phyloP scores from a whole-genome alignment of 331 rosid species.

The Rhamnella rubrinervis region DNA sequence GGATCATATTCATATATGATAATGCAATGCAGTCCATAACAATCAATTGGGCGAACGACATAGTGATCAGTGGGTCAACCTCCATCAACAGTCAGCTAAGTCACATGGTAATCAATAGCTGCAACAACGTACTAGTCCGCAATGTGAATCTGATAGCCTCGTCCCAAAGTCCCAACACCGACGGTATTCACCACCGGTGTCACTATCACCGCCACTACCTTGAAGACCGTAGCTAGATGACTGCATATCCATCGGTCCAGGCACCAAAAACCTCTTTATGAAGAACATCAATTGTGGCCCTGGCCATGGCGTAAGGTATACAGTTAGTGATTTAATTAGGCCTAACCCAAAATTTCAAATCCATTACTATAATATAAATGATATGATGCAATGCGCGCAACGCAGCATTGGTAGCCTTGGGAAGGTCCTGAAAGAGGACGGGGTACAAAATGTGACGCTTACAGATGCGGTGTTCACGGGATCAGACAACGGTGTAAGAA shows the following conservation, averaged over 20 bases:
- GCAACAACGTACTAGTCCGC: conserved; percentile 42
- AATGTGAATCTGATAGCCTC: conserved; percentile 46
- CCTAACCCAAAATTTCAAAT: no score
- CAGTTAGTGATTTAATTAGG: neutral
- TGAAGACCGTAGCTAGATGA: conserved; percentile 63
- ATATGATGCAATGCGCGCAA: neutral
- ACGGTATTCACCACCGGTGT: conserved; percentile 56
- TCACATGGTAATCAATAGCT: conserved; percentile 56
- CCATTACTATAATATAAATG: neutral
- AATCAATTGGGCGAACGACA: conserved; percentile 49
- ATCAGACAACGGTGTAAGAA: neutral
- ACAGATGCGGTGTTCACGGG: neutral
- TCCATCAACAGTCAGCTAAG: conserved; percentile 57
- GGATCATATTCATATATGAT: no score
- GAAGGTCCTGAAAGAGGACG: conserved; percentile 14
- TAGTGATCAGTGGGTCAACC: conserved; percentile 57
- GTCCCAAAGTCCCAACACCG: conserved; percentile 55
- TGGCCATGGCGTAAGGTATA: conserved; percentile 66
- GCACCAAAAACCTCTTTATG: conserved; percentile 40
- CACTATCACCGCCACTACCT: conserved; percentile 39
- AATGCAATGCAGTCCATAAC: conserved; percentile 49
- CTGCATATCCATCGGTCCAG: conserved; percentile 58
- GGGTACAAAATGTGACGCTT: conserved; percentile 27
- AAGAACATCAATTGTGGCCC: conserved; percentile 56
- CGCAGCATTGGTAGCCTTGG: conserved; percentile 44